Evolutionary conservation across 1,284 basidiomycete species (phyloP), one percentile per base, ranked within the genome.

Genomic region (Xerocomus amazonicus): DNA sequence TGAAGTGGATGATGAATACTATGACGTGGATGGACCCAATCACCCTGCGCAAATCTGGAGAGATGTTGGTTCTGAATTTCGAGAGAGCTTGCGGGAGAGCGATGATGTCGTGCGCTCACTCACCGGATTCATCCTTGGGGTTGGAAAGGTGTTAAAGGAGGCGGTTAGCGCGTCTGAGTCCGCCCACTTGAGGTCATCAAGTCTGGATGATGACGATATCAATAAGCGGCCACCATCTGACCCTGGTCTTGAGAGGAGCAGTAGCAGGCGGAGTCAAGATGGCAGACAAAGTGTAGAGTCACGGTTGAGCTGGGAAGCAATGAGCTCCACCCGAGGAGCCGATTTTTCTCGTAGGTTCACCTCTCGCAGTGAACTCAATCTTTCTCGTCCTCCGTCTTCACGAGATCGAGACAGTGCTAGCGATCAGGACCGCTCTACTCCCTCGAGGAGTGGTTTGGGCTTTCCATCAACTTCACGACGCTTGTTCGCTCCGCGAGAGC

Each of bases 21-120:
- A 62, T 19, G 66, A 56, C 9, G 53, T 42, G 13, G 60, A 61
- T 16, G 64, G 55, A 29, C 53, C 48, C 27, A 57, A 66, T 35
- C 73, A 77, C 40, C 60, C 79, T 23, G 75, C 73, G 4, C 79
- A 81, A 48, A 67, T 88, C 19, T 90, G 86, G 86, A 72, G 77
- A 47, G 68, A 73, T 43, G 77, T 90, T 9, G 83, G 84, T 1
- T 75, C 74, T 4, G 87, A 90, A 51, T 85, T 82, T 59, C 68
- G 87, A 34, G 88, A 91, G 49, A 77, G 79, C 43, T 56, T 87
- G 53, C 73, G 84, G 57, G 74, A 81, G 43, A 85, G 84, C 53
- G 88, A 90, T 62, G 88, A 90, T 60, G 71, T 89, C 37, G 82
- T 90, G 2, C 71, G 89, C 45, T 81, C 79, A 9, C 73, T 87